Evolutionary conservation across 495 filamentous ascomycete species (phyloP).

Genomic region (Acidiella bohemica): DNA sequence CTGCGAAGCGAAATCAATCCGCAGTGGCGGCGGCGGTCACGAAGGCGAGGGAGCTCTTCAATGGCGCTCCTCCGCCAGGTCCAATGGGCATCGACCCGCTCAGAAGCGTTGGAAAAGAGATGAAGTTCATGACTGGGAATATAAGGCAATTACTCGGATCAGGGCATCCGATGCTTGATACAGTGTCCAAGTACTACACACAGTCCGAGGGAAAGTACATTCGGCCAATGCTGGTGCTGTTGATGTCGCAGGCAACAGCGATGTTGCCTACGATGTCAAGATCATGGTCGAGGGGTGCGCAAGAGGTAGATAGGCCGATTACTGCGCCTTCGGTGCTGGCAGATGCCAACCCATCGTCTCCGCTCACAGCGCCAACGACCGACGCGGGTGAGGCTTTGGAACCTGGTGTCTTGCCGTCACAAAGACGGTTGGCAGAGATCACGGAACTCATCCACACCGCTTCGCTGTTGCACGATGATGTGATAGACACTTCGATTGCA

Average conservation of each 20-base stretch:
- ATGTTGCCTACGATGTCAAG: conserved; percentile 51
- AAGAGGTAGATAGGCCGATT: conserved; percentile 57
- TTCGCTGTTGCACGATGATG: conserved; percentile 92
- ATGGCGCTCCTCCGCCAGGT: conserved; percentile 44
- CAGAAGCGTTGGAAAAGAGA: conserved; percentile 73
- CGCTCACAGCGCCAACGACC: conserved; percentile 20
- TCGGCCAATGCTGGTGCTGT: conserved; percentile 79
- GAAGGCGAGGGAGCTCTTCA: conserved; percentile 65
- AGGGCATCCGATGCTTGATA: conserved; percentile 84
- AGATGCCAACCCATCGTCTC: conserved; percentile 59
- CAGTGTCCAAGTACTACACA: conserved; percentile 97
- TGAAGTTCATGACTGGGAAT: conserved; percentile 85
- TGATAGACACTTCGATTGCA: conserved; percentile 80
- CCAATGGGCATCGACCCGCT: conserved; percentile 33
- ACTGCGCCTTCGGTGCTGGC: conserved; percentile 60
- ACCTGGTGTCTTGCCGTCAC: conserved; percentile 76
- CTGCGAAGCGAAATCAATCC: conserved; percentile 33
- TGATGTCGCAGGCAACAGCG: conserved; percentile 89
- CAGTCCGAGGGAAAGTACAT: conserved; percentile 92
- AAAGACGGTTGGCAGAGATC: conserved; percentile 86
- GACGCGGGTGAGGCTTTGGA: conserved; percentile 32
- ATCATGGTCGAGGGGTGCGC: conserved; percentile 13
- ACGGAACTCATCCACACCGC: conserved; percentile 94
- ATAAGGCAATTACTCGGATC: conserved; percentile 79
- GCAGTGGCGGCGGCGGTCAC: conserved; percentile 56